Evolutionary conservation across 2,329 filamentous ascomycete genomes (phyloP).

Genomic region (Stachybotrys chartarum): DNA sequence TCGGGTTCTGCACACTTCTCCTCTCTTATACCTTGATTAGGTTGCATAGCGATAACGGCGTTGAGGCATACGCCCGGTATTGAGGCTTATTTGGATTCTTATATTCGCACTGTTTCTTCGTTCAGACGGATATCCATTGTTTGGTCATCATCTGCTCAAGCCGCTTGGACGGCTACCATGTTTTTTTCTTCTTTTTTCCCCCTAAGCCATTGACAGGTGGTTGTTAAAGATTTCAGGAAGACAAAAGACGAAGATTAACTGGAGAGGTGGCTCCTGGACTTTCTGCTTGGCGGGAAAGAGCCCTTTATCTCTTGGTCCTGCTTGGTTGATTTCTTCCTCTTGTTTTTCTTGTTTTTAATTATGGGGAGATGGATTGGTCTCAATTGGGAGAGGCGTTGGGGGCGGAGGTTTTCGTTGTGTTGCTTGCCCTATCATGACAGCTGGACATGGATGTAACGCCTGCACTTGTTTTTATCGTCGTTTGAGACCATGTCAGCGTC

Average conservation of each 20-base stretch:
- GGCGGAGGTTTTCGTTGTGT: not conserved
- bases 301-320: not conserved
- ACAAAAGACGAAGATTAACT: not conserved
- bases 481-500: no score
- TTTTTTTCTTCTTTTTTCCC: not conserved
- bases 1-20: not conserved
- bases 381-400: not conserved
- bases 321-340: constrained; percentile 2
- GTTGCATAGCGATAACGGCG: constrained; percentile 35
- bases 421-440: not conserved
- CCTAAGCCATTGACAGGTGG: not conserved
- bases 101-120: not conserved
- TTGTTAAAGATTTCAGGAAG: not conserved
- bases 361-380: not conserved
- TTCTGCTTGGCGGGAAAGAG: not conserved
- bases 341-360: not conserved
- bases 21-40: constrained; percentile 11
- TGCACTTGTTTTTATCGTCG: constrained; percentile 3
- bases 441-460: not conserved
- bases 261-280: not conserved
- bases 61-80: constrained; percentile 16
- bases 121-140: not conserved
- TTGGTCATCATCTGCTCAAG: not conserved
- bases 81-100: constrained; percentile 3
- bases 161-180: not conserved